phyloP scores from a whole-genome alignment of 106 monocot genomes.

The Dendrobium catenatum region DNA sequence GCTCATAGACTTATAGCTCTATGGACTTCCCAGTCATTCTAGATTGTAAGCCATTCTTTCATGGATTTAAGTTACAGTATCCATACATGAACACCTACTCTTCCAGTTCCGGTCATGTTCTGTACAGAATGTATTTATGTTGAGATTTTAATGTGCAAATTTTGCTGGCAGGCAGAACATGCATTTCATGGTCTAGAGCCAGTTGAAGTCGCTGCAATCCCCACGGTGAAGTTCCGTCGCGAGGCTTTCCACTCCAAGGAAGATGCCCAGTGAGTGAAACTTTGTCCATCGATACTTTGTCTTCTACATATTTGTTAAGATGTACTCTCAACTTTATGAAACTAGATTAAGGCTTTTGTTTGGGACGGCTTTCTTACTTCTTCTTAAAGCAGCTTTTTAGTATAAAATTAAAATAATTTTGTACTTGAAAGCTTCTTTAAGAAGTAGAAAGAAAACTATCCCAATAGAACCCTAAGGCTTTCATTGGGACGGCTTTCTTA shows the following conservation, averaged over 20 bases:
- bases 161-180: conserved; percentile 32
- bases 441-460: too few species aligned
- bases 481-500: too few species aligned
- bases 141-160: not conserved
- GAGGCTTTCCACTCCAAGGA: conserved; percentile 37
- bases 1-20: too few species aligned
- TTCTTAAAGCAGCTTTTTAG: too few species aligned
- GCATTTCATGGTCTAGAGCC: conserved; percentile 36
- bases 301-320: not conserved
- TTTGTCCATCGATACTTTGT: not conserved
- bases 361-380: too few species aligned
- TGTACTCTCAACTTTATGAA: not conserved
- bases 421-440: too few species aligned
- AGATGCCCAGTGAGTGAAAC: conserved; percentile 53
- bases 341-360: not conserved
- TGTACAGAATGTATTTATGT: not conserved
- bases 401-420: too few species aligned
- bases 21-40: too few species aligned
- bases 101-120: not conserved
- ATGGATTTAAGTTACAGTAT: not conserved
- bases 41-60: too few species aligned
- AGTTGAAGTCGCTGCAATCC: conserved; percentile 45
- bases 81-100: not conserved
- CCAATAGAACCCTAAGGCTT: too few species aligned
- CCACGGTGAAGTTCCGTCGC: conserved; percentile 42